Evolutionary conservation across 176 grass and related monocot species (phyloP), one percentile per base, ranked within the genome.

Genomic region (Oryza glaberrima): DNA sequence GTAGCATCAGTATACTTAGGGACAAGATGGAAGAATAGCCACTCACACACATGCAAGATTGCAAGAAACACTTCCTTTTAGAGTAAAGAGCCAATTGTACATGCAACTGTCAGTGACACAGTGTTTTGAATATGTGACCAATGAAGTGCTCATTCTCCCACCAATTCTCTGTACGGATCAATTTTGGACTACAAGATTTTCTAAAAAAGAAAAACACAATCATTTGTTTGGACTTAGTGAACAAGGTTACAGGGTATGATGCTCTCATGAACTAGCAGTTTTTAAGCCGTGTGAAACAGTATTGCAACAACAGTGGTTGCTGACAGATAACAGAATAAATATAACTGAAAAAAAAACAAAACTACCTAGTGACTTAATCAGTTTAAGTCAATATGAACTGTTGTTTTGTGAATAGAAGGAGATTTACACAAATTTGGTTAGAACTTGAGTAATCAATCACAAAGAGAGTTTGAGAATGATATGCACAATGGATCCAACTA

Each of bases 21-120:
- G 19, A 52, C 9, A 79, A 28, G 25, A 67, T 51, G 44, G 44
- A 36, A 70, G 48, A 87, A 26, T 16, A 22, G 16, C 36, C 12
- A 34, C 22, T 22, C 23, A 23, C 17, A 23, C 45, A 66, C 14
- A 20, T 10, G 30, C 68, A 80, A 45, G 41, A n/a, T 15, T 20
- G 15, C 51, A 19, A 58, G 52, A 58, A 58, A 58, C 6, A 54
- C 4, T 17, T 58, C 15, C 17, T 20, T 56, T 58, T 58, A 58
- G 5, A n/a, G 23, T 36, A 34, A 14, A 26, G 28, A 73, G 9
- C 10, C 7, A 81, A 67, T 63, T 16, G 16, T 9, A 63, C 41
- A 79, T 80, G 76, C 40, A 72, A 17, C 48, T 86, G 44, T 74
- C 44, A 64, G 26, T 80, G 58, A 60, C 58, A 23, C 19, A 4